Base-by-base conservation (phyloP, 306 rosid genomes). In the Citrullus amarus region DNA sequence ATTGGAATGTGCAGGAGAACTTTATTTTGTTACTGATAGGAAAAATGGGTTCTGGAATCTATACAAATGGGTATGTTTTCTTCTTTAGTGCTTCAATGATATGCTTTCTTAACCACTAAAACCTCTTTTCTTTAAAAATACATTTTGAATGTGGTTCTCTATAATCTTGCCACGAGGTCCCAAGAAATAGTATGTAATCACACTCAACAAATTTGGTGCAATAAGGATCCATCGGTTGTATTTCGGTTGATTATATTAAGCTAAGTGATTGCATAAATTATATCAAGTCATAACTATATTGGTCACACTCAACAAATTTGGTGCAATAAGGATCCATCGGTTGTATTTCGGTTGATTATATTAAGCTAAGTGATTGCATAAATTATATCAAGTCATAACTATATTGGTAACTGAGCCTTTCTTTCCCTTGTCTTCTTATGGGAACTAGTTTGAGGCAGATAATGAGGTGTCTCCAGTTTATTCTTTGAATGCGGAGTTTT, bases 31-130 rank as follows among this genome's bases (percentile, higher is more conserved):
- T 69, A 89, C 97, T 8, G 98, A 94, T 81, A 91, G 91, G 60
- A 82, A 80, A 73, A 84, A 78, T 85, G 98, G 98, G 32, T 94
- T 88, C 81, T 94, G 97, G 98, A 94, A 92, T 87, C 82, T 94
- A 79, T 86, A 92, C 82, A 92, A 89, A 90, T 94, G 98, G 97
- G 98, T 94, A 90, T 79, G 79, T 54, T 86, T 70, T 70, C n/a
- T 79, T 44, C 36, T 66, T 36, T 28, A 18, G 36, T 56, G 18
- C 75, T 68, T 41, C 75, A 10, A 5, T 68, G 75, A 68, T 6
- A 43, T 68, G 75, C 25, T 20, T 20, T 43, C 18, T 68, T 68
- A 6, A 68, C 34, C 32, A 68, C 16, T 10, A 34, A 25, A 14
- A 15, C 34, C 70, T 63, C 70, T 63, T 34, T 63, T 34, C 34